Conservation (phyloP, 768 basidiomycete genomes). For the Boletus vermiculosoides region DNA sequence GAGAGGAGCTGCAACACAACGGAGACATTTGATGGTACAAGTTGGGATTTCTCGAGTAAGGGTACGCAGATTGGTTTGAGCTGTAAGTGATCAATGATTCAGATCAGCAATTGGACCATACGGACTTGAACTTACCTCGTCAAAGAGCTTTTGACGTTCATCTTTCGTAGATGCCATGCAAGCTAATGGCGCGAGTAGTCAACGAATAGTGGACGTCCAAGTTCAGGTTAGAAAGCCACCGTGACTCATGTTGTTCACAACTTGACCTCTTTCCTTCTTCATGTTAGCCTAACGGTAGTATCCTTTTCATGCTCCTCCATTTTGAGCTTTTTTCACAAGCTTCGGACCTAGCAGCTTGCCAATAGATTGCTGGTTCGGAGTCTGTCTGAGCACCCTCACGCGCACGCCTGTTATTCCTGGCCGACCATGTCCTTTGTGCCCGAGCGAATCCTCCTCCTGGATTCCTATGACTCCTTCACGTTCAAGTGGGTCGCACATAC, state of each 20-base stretch:
- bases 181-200: background rate
- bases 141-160: constrained; percentile 35
- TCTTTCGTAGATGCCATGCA: constrained; percentile 21
- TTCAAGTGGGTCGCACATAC: constrained; percentile 60
- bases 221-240: background rate
- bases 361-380: background rate
- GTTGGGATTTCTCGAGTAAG: constrained; percentile 65
- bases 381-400: background rate
- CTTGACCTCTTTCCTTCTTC: background rate
- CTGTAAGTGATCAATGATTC: constrained; percentile 23
- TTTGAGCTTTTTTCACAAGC: background rate
- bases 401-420: background rate
- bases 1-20: constrained; percentile 51
- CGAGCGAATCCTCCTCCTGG: constrained; percentile 66
- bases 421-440: constrained; percentile 25
- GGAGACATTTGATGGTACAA: constrained; percentile 55
- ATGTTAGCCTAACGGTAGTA: constrained; percentile 1
- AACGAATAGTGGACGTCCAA: background rate
- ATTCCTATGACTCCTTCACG: constrained; percentile 89
- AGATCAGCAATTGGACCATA: background rate
- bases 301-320: background rate
- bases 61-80: constrained; percentile 80
- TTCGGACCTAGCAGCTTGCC: background rate
- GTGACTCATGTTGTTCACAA: background rate
- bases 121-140: constrained; percentile 31